Percentiles rank a stretch among this genome's conserved stretches.
phyloP scores from a whole-genome alignment of 2,329 filamentous ascomycete genomes.

The Talaromyces sp. region DNA sequence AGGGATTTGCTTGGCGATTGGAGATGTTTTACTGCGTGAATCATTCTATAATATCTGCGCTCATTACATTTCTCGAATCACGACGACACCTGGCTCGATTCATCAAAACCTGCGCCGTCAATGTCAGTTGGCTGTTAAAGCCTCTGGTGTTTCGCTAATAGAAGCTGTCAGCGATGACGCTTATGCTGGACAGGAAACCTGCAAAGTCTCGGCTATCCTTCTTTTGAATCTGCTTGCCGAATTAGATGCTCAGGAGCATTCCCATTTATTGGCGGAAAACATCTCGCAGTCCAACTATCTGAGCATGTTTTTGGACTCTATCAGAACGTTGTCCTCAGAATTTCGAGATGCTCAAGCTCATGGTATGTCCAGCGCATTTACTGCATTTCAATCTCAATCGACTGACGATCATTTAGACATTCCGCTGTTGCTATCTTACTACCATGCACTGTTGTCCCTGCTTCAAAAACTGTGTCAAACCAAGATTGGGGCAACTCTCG shows the following conservation, averaged over 20 bases:
- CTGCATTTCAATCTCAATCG: neutral
- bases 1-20: slow-evolving; percentile 71
- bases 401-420: slow-evolving; percentile 44
- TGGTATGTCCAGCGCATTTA: slow-evolving; percentile 45
- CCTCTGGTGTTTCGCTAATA: slow-evolving; percentile 75
- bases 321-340: slow-evolving; percentile 73
- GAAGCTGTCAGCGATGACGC: slow-evolving; percentile 91
- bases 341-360: slow-evolving; percentile 57
- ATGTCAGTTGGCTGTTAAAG: slow-evolving; percentile 67
- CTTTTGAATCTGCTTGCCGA: slow-evolving; percentile 76
- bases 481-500: slow-evolving; percentile 74
- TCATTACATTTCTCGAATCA: slow-evolving; percentile 72
- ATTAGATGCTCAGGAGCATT: slow-evolving; percentile 68
- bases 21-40: slow-evolving; percentile 69
- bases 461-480: slow-evolving; percentile 82
- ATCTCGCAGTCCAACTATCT: slow-evolving; percentile 87
- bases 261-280: slow-evolving; percentile 70
- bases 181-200: slow-evolving; percentile 74
- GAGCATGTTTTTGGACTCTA: slow-evolving; percentile 81
- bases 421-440: slow-evolving; percentile 55
- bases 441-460: slow-evolving; percentile 74
- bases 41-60: slow-evolving; percentile 91
- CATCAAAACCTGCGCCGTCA: slow-evolving; percentile 48
- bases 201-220: slow-evolving; percentile 80
- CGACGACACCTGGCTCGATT: slow-evolving; percentile 44